Evolutionary conservation across 352 stramenopile genomes (phyloP), one percentile per base, ranked within the genome.

Genomic region (Globisporangium paroecandrum): DNA sequence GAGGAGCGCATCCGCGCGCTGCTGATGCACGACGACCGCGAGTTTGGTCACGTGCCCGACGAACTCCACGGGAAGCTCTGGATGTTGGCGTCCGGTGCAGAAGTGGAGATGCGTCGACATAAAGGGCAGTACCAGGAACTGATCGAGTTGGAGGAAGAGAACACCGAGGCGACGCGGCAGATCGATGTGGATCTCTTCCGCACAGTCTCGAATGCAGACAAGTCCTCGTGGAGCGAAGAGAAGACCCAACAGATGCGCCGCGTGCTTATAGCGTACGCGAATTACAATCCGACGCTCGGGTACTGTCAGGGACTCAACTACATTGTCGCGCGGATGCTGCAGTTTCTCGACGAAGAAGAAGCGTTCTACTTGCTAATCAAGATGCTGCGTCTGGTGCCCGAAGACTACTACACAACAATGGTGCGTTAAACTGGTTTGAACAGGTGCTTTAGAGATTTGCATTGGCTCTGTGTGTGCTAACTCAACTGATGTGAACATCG

Each of bases 251-350:
- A 88, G 76, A 85, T 97, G 76, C 84, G 87, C 1, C 78, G 83
- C 10, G 77, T 97, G 51, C 75, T 97, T n/a, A 80, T 96, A 18
- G 89, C 89, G 10, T 96, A 96, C 58, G 88, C 87, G 6, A 82
- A 82, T 15, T 89, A 89, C 70, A 95, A 96, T 68, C 83, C 85
- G 15, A 79, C 76, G 62, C 70, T 96, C 4, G 89, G 88, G 3
- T 97, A 97, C 71, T 96, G 89, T 63, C 89, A 97, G 63, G 89
- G 89, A 4, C 61, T 97, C 51, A 97, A 97, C 75, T 95, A 94
- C 67, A 93, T 97, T 61, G 89, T 89, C 22, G 81, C 85, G 20
- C 76, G 86, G 49, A 74, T 91, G 34, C 71, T 97, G 13, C 82
- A 83, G 56, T 87, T 81, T 66, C 53, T 93, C 25, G 72, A 70